Evolutionary conservation across 495 filamentous ascomycete species (phyloP), one percentile per base, ranked within the genome.

Genomic region (Penicillium longicatenatum): DNA sequence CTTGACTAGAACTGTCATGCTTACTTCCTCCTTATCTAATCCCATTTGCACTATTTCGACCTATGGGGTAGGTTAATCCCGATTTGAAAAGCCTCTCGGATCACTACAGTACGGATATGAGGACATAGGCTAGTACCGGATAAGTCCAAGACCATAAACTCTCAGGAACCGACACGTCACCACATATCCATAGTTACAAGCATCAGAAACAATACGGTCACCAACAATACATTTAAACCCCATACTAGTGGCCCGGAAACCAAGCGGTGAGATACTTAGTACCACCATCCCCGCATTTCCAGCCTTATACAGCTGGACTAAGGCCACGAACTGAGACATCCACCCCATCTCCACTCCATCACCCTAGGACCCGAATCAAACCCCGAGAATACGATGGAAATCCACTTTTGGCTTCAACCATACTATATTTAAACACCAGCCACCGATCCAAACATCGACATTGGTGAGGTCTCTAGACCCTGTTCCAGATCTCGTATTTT

Each of bases 401-500:
- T 39, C 37, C 37, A 39, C 14, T 7, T 39, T 39, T 39, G 14
- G 17, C 11, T 39, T n/a, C 14, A n/a, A 39, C 6, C 5, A 7
- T 17, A 16, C 37, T 39, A 39, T n/a, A 39, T 16, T 33, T 37
- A 52, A n/a, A 39, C 41, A 39, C 1, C 17, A 52, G 4, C 19
- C 37, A 39, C 14, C 37, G 37, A 39, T 39, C 16, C 6, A 14
- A 4, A 7, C 39, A 41, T 26, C 26, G 26, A 29, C 35, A 61
- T 61, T 61, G 61, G 49, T 60, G 50, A 45, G 64, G 50, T 61
- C 50, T 60, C 50, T 39, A 50, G 33, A 31, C 35, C 39, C 17
- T 64, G 65, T 64, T 62, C 50, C 63, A 68, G 59, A 67, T 50
- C 71, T 74, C 71, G 71, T 74, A 72, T 74, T 68, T 63, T 56